Percentiles rank a stretch among this genome's conserved stretches.
Evolutionary conservation across 371 early-diverging fungal genomes (phyloP).

Genomic region (Cladochytrium tenue): DNA sequence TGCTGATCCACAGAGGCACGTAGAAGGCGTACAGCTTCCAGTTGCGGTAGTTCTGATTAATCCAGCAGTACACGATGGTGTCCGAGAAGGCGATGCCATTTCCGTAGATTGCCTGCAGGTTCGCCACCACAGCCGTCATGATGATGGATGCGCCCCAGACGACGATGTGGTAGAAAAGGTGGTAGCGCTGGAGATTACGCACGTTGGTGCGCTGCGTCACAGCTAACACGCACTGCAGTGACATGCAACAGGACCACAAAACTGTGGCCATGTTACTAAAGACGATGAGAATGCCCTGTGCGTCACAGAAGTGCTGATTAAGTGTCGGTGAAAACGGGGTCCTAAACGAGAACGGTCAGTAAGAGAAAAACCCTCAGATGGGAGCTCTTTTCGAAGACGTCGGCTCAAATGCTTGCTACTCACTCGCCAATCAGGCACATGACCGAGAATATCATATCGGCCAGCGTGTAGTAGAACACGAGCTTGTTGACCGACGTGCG

Average conservation of each 20-base stretch:
- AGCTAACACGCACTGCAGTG: neutral
- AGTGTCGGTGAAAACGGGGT: no score
- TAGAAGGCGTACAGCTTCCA: neutral
- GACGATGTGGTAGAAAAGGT: neutral
- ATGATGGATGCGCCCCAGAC: neutral
- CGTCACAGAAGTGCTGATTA: neutral
- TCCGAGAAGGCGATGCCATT: neutral
- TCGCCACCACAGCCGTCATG: neutral
- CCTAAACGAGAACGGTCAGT: neutral
- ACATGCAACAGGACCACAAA: neutral
- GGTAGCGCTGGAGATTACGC: neutral
- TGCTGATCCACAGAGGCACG: neutral
- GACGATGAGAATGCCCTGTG: neutral
- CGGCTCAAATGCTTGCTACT: no score
- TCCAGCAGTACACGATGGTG: neutral
- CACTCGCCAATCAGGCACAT: no score
- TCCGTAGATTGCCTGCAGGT: neutral
- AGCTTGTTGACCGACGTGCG: slow-evolving; percentile 12
- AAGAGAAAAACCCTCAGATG: no score
- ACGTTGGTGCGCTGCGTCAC: neutral
- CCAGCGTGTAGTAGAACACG: slow-evolving; percentile 10
- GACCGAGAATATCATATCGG: slow-evolving; percentile 6
- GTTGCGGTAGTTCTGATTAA: neutral
- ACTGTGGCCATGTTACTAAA: neutral
- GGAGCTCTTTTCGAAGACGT: no score